Evolutionary conservation across 140 eudicot species (phyloP).

Genomic region (Bidens hawaiensis): DNA sequence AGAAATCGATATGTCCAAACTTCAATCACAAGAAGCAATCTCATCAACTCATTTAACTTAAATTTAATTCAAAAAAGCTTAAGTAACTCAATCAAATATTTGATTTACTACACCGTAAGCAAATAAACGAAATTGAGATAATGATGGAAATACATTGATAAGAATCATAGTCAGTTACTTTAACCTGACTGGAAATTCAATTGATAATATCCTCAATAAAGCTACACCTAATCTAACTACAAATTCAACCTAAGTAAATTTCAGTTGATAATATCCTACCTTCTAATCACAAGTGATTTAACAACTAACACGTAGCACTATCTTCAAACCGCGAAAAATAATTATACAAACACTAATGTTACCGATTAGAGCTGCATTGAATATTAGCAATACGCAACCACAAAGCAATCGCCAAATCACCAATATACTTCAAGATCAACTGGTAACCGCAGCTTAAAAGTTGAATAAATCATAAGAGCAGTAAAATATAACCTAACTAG

Average conservation of each 20-base stretch:
- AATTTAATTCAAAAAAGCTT: neutral
- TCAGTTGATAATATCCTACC: constrained; percentile 10
- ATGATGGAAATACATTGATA: neutral
- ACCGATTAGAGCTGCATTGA: constrained; percentile 17
- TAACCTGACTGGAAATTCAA: constrained; percentile 7
- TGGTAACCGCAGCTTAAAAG: neutral
- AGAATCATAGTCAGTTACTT: neutral
- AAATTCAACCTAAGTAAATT: neutral
- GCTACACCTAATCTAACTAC: constrained; percentile 13
- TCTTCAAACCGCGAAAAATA: neutral
- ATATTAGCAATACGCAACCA: neutral
- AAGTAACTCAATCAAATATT: neutral
- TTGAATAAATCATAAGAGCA: too few species aligned
- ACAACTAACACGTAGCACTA: constrained; percentile 8
- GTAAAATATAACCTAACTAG: too few species aligned
- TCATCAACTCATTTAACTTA: neutral
- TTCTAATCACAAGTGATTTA: constrained; percentile 1
- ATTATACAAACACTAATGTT: neutral
- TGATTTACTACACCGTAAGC: neutral
- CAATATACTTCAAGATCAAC: neutral
- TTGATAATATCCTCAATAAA: constrained; percentile 8
- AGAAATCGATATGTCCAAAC: too few species aligned
- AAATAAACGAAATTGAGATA: neutral
- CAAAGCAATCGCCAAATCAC: constrained; percentile 10
- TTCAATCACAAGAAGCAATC: too few species aligned